Conservation (phyloP, 805 yeast species). For the Teunomyces atbi region DNA sequence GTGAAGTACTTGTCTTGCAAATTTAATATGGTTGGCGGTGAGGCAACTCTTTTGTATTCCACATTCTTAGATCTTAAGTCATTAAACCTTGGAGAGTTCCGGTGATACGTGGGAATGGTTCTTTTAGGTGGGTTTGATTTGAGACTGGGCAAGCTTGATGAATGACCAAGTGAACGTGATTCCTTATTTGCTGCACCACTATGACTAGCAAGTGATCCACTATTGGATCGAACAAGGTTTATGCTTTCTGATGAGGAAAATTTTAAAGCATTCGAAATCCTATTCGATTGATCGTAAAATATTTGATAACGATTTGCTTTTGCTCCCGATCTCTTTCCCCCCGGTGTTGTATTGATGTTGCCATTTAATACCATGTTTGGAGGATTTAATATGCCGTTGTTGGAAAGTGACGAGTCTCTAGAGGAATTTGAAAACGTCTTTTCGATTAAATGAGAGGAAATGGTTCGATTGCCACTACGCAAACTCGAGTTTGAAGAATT, state of each 20-base stretch:
- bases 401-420: slow-evolving; percentile 21
- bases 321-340: slow-evolving; percentile 36
- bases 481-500: slow-evolving; percentile 36
- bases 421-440: slow-evolving; percentile 35
- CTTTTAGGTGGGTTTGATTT: slow-evolving; percentile 11
- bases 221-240: slow-evolving; percentile 14
- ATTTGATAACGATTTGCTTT: slow-evolving; percentile 47
- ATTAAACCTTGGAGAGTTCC: slow-evolving; percentile 7
- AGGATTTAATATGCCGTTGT: slow-evolving; percentile 3
- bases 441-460: slow-evolving; percentile 22
- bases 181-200: slow-evolving; percentile 7
- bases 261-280: slow-evolving; percentile 45
- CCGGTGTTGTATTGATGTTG: slow-evolving; percentile 15
- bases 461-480: slow-evolving; percentile 13
- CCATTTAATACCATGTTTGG: slow-evolving; percentile 5
- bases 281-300: slow-evolving; percentile 45
- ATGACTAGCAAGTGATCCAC: slow-evolving; percentile 9
- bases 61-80: slow-evolving; percentile 5
- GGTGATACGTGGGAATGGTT: slow-evolving; percentile 5
- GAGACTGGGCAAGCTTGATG: slow-evolving; percentile 21
- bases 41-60: slow-evolving; percentile 9
- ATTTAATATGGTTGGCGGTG: slow-evolving; percentile 9
- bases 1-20: background rate
- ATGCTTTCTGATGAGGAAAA: slow-evolving; percentile 31
- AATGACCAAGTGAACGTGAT: slow-evolving; percentile 17